Conservation (phyloP, 2,329 filamentous ascomycete genomes). For the Diaporthe citrichinensis region DNA sequence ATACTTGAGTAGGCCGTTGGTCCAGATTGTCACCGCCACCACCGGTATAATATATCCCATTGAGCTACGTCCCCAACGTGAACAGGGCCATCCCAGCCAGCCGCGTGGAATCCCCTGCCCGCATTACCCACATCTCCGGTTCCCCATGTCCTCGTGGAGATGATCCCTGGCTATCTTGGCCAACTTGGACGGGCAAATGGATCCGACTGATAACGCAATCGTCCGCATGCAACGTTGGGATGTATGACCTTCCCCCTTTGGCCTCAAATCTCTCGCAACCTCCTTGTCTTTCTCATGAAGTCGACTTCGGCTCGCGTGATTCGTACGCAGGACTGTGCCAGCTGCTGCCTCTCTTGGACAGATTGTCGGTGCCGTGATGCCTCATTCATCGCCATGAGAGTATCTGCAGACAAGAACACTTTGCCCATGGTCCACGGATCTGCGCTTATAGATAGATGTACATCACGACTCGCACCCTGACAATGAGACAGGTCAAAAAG, state of each 20-base stretch:
- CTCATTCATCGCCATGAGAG: too few species aligned
- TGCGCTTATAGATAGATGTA: not conserved
- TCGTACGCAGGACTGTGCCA: not conserved
- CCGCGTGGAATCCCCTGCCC: not conserved
- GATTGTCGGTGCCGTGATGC: not conserved
- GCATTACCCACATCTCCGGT: not conserved
- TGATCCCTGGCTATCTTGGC: not conserved
- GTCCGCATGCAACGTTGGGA: not conserved
- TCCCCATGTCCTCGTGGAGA: not conserved
- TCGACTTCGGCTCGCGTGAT: not conserved
- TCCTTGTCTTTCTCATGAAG: not conserved
- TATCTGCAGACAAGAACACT: too few species aligned
- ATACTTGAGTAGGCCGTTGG: too few species aligned
- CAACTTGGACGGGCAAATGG: constrained; percentile 1
- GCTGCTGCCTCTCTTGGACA: not conserved
- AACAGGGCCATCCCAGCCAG: constrained; percentile 12
- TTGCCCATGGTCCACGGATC: not conserved
- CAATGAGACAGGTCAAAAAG: not conserved
- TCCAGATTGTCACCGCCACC: too few species aligned
- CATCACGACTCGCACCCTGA: not conserved
- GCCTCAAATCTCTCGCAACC: too few species aligned
- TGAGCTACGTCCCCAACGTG: too few species aligned
- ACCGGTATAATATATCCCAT: too few species aligned
- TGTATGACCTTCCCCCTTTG: not conserved
- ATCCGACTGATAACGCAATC: not conserved